Conservation (phyloP, 371 early-diverging fungal genomes). For the Thermomucor indicae-seudaticae region DNA sequence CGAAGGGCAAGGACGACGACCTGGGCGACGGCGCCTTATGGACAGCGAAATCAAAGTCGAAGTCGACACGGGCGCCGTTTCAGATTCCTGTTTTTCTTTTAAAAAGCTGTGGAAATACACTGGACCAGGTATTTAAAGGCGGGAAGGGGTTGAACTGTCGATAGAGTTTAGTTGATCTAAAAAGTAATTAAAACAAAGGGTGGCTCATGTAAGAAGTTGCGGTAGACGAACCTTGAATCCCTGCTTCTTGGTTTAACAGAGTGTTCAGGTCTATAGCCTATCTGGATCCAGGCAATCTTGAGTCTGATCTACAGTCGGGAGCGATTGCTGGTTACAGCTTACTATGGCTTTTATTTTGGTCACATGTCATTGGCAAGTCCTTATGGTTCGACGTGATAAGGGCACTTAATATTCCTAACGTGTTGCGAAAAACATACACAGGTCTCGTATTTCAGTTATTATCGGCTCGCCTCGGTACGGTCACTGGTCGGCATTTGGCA, state of each 20-base stretch:
- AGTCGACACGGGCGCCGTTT: conserved; percentile 27
- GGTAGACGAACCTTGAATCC: too few relatives aligned
- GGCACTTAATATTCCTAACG: not conserved
- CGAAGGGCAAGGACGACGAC: not conserved
- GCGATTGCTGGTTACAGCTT: conserved; percentile 61
- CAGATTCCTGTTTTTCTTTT: conserved; percentile 31
- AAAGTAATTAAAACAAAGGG: too few relatives aligned
- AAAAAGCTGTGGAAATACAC: conserved; percentile 45
- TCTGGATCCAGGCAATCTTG: conserved; percentile 75
- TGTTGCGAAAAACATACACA: not conserved
- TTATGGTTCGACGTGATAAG: not conserved
- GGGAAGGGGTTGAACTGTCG: too few relatives aligned
- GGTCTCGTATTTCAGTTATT: conserved; percentile 60
- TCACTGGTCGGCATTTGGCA: conserved; percentile 66
- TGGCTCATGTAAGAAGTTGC: too few relatives aligned
- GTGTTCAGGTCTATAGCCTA: conserved; percentile 74
- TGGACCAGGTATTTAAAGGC: conserved; percentile 51
- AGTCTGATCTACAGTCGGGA: conserved; percentile 71
- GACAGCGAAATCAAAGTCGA: conserved; percentile 12
- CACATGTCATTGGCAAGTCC: conserved; percentile 54
- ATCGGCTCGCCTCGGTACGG: conserved; percentile 61
- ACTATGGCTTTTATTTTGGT: conserved; percentile 62
- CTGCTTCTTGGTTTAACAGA: too few relatives aligned
- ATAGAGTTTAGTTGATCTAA: too few relatives aligned
- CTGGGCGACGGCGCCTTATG: not conserved